These are phyloP conservation scores for Yamagishiella unicocca DNA, from an alignment of 139 green algal species.

Conservation along the genomic window DNA sequence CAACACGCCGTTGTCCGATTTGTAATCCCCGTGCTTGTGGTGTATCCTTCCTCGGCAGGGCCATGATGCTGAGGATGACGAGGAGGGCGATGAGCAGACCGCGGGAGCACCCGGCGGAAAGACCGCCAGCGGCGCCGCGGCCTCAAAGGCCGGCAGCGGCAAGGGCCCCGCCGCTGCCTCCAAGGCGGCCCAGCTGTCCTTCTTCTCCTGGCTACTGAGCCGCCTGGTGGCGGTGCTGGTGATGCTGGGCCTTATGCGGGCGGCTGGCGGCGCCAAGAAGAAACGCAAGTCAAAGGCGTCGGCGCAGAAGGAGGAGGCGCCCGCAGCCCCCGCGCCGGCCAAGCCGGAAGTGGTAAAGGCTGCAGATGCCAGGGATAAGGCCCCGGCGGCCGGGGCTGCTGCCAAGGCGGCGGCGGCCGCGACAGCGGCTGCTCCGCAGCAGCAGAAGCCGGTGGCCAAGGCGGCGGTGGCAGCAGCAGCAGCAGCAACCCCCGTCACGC, in stretches of 20 bases:
- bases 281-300: not conserved
- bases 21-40: too few relatives aligned
- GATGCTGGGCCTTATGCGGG: slow-evolving; percentile 21
- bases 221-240: slow-evolving; percentile 11
- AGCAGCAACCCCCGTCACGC: not conserved
- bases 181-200: not conserved
- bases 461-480: not conserved
- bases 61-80: not conserved
- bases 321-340: not conserved
- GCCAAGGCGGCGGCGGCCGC: not conserved
- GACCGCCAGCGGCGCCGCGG: not conserved
- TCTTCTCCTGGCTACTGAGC: slow-evolving; percentile 26
- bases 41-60: too few relatives aligned
- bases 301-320: not conserved
- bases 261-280: not conserved
- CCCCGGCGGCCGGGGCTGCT: not conserved
- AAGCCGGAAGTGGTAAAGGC: not conserved
- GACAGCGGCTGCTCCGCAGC: not conserved
- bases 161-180: not conserved
- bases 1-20: too few relatives aligned
- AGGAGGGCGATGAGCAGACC: not conserved
- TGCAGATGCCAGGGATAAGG: not conserved
- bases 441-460: not conserved
- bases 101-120: too few relatives aligned
- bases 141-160: not conserved